These are phyloP conservation scores for Pyrenochaeta sp. DNA, from an alignment of 2,329 filamentous ascomycete species.

Conservation along the genomic window DNA sequence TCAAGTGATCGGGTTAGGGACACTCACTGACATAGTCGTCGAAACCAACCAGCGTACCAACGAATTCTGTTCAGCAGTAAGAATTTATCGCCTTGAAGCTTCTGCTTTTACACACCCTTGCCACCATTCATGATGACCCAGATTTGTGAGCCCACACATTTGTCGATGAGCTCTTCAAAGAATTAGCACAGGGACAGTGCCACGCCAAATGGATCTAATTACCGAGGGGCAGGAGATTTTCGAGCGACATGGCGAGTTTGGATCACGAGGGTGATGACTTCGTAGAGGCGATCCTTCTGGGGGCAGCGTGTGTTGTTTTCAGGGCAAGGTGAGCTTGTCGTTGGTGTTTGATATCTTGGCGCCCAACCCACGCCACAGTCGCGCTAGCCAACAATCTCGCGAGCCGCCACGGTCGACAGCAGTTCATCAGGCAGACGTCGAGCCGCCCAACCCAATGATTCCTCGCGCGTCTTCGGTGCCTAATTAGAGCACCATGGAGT, in stretches of 20 bases:
- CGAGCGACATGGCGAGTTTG: slow-evolving; percentile 31
- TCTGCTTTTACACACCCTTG: slow-evolving; percentile 70
- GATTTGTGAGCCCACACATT: slow-evolving; percentile 96
- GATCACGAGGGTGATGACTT: no score
- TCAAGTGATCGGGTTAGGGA: background rate
- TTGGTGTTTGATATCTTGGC: slow-evolving; percentile 31
- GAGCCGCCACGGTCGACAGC: slow-evolving; percentile 14
- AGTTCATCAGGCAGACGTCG: slow-evolving; percentile 29
- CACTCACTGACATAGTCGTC: slow-evolving; percentile 99
- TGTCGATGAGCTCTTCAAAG: slow-evolving; percentile 91
- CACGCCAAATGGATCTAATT: background rate
- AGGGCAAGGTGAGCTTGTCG: slow-evolving; percentile 13
- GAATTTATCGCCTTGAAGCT: background rate
- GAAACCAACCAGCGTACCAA: slow-evolving; percentile 91
- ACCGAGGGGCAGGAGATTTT: slow-evolving; percentile 45
- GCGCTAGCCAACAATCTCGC: slow-evolving; percentile 24
- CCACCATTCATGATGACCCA: slow-evolving; percentile 99
- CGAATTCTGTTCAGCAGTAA: slow-evolving; percentile 75
- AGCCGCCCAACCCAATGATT: slow-evolving; percentile 7
- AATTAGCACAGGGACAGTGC: slow-evolving; percentile 20
- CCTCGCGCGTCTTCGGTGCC: slow-evolving; percentile 32
- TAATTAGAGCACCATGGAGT: slow-evolving; percentile 45
- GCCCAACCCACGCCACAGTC: slow-evolving; percentile 9
- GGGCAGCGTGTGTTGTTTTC: slow-evolving; percentile 11
- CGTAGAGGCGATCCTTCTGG: no score